A percentile compares a stretch with the other conserved stretches of the same genome.
Evolutionary conservation across 169 alveolate genomes (phyloP).

Genomic region (Cryptosporidium baileyi): DNA sequence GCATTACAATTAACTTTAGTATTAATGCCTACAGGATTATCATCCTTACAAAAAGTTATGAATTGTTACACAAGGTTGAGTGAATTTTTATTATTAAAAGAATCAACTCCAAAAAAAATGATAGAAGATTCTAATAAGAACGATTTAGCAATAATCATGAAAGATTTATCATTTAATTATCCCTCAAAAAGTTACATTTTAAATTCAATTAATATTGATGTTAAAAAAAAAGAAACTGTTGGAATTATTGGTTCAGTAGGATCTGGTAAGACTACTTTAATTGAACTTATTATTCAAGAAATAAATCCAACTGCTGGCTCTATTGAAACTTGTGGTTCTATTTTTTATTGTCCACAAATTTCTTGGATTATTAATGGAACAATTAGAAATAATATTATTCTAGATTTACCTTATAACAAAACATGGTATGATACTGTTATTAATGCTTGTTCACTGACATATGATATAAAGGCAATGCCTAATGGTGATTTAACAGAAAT

Average conservation of each 20-base stretch:
- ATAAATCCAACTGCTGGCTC: slow-evolving; percentile 73
- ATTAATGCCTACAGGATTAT: slow-evolving; percentile 27
- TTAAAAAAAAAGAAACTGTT: slow-evolving; percentile 76
- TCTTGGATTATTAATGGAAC: slow-evolving; percentile 76
- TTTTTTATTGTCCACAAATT: slow-evolving; percentile 76
- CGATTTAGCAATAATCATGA: background rate
- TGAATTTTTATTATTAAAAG: slow-evolving; percentile 21
- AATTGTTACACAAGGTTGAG: slow-evolving; percentile 43
- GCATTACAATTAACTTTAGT: slow-evolving; percentile 23
- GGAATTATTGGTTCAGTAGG: slow-evolving; percentile 84
- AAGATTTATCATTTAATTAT: background rate
- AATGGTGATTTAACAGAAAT: slow-evolving; percentile 78
- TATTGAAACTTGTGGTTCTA: slow-evolving; percentile 69
- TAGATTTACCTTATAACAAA: slow-evolving; percentile 76
- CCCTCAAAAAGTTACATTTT: slow-evolving; percentile 12
- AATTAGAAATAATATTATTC: slow-evolving; percentile 78
- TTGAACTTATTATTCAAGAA: slow-evolving; percentile 75
- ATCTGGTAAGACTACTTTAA: slow-evolving; percentile 82
- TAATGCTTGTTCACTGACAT: slow-evolving; percentile 69
- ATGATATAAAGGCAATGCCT: slow-evolving; percentile 74
- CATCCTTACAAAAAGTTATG: slow-evolving; percentile 31
- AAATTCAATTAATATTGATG: slow-evolving; percentile 70
- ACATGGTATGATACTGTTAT: slow-evolving; percentile 72
- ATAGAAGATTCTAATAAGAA: background rate
- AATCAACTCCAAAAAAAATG: background rate